Evolutionary conservation across 805 yeast species (phyloP).

Genomic region (Zygosaccharomyces bailii): DNA sequence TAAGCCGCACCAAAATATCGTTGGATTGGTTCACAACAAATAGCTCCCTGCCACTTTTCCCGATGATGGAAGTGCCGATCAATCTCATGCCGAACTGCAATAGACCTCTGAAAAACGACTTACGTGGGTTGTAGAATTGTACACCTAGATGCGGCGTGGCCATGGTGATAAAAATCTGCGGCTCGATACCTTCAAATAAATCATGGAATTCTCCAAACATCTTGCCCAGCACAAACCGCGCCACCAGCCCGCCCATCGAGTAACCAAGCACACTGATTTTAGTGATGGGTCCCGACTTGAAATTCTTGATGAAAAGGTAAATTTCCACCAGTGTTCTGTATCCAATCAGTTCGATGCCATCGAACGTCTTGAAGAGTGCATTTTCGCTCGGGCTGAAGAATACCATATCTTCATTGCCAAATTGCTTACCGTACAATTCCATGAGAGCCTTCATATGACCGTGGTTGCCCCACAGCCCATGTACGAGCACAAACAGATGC

Average conservation of each 20-base stretch:
- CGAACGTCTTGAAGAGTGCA: slow-evolving; percentile 73
- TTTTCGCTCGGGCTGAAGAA: slow-evolving; percentile 56
- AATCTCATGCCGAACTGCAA: slow-evolving; percentile 40
- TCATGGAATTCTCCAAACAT: slow-evolving; percentile 47
- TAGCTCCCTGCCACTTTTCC: slow-evolving; percentile 72
- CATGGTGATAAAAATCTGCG: slow-evolving; percentile 62
- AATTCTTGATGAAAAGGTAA: slow-evolving; percentile 39
- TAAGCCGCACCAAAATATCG: slow-evolving; percentile 43
- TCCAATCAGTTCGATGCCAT: slow-evolving; percentile 75
- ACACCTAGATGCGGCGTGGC: slow-evolving; percentile 77
- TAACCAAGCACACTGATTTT: slow-evolving; percentile 79
- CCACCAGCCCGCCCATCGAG: slow-evolving; percentile 82
- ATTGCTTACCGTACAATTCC: slow-evolving; percentile 38
- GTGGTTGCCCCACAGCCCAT: slow-evolving; percentile 77
- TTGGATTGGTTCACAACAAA: slow-evolving; percentile 48
- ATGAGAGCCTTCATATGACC: slow-evolving; percentile 51
- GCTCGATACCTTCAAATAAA: slow-evolving; percentile 57
- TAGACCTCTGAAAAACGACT: slow-evolving; percentile 25
- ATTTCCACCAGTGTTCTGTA: slow-evolving; percentile 69
- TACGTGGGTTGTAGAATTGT: slow-evolving; percentile 43
- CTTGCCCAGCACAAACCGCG: slow-evolving; percentile 78
- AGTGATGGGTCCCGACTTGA: slow-evolving; percentile 34
- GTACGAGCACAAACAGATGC: slow-evolving; percentile 70
- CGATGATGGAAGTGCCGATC: slow-evolving; percentile 52
- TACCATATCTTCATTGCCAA: slow-evolving; percentile 40